Percentiles rank a stretch among this genome's conserved stretches.
Conservation (phyloP, 169 alveolate genomes). For the Besnoitia besnoiti region DNA sequence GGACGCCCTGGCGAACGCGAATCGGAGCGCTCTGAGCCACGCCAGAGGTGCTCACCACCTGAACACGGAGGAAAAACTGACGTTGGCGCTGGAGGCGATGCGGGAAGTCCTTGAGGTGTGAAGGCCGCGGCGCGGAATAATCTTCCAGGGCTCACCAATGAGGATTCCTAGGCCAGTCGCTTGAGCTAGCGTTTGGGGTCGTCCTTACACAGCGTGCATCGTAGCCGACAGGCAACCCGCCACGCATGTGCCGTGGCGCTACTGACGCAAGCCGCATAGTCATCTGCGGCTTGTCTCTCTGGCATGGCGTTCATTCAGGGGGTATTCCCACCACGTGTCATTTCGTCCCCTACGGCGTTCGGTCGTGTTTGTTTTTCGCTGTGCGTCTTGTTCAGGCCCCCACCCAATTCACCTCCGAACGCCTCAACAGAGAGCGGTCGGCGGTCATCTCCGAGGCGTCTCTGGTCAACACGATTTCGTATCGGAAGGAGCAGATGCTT, state of each 20-base stretch:
- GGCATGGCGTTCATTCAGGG: too few relatives aligned
- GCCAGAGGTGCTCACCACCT: neutral
- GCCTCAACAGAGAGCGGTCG: constrained; percentile 82
- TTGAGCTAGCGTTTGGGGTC: too few relatives aligned
- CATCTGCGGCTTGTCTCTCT: too few relatives aligned
- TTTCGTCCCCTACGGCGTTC: neutral
- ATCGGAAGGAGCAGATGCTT: constrained; percentile 83
- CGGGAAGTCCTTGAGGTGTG: constrained; percentile 62
- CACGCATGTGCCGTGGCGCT: too few relatives aligned
- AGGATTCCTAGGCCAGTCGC: too few relatives aligned
- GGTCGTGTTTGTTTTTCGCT: neutral
- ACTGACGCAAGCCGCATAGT: too few relatives aligned
- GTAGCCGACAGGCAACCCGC: too few relatives aligned
- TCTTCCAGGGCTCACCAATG: too few relatives aligned
- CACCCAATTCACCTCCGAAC: constrained; percentile 80
- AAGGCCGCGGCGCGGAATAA: too few relatives aligned
- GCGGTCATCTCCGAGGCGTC: constrained; percentile 87
- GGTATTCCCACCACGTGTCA: neutral
- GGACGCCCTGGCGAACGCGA: neutral
- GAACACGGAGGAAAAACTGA: constrained; percentile 1
- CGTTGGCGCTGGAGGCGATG: constrained; percentile 59
- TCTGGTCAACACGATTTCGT: constrained; percentile 82
- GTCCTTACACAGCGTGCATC: too few relatives aligned
- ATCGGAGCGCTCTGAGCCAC: too few relatives aligned
- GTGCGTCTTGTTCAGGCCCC: constrained; percentile 45